Conservation (phyloP, 192 early-diverging fungal species). For the Pilobolus umbonatus region DNA sequence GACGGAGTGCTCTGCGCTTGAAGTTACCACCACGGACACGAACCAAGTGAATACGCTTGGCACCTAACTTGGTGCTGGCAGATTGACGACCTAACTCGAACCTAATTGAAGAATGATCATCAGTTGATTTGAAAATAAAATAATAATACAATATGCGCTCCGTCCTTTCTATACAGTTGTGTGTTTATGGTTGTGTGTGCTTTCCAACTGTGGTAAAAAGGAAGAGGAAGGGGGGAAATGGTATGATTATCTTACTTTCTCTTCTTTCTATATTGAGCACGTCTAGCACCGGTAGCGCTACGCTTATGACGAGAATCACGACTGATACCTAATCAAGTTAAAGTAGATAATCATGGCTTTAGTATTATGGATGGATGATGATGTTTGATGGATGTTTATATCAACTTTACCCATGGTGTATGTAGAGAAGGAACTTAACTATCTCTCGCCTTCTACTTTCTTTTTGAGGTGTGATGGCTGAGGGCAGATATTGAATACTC, state of each 20-base stretch:
- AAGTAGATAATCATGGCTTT: background rate
- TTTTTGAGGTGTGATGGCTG: constrained; percentile 10
- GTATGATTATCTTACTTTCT: constrained; percentile 72
- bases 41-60: constrained; percentile 94
- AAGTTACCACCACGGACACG: constrained; percentile 98
- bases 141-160: background rate
- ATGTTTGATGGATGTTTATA: constrained; percentile 1
- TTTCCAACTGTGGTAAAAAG: background rate
- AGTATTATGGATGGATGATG: constrained; percentile 32
- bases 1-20: constrained; percentile 97
- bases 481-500: constrained; percentile 7
- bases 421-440: constrained; percentile 21
- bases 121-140: background rate
- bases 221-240: background rate
- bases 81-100: constrained; percentile 99
- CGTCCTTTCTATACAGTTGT: background rate
- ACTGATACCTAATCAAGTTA: constrained; percentile 82
- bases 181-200: too few species aligned
- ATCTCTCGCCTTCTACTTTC: constrained; percentile 8
- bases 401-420: constrained; percentile 15
- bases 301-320: constrained; percentile 99
- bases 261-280: constrained; percentile 99
- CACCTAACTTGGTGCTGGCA: constrained; percentile 96
- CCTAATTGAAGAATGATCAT: constrained; percentile 10
- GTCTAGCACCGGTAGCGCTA: constrained; percentile 95